These are phyloP conservation scores for Penicillium palitans DNA, from an alignment of 2,329 filamentous ascomycete species.

Conservation along the genomic window DNA sequence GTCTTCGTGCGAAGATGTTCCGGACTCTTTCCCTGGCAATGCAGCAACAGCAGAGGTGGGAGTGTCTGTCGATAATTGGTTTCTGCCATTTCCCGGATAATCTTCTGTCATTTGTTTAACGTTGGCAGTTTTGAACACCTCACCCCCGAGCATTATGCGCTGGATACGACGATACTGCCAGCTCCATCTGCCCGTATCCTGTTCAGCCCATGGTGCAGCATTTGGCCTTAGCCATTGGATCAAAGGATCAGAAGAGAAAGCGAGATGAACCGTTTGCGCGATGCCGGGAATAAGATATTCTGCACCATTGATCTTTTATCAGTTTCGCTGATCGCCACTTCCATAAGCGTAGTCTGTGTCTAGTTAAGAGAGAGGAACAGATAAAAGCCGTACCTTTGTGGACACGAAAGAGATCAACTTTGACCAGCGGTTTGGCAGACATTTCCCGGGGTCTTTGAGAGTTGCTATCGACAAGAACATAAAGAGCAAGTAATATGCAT, in stretches of 20 bases:
- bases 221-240: slow-evolving; percentile 29
- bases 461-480: too few species aligned
- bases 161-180: slow-evolving; percentile 31
- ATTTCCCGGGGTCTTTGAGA: not conserved
- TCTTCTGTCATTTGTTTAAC: slow-evolving; percentile 11
- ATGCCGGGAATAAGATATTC: slow-evolving; percentile 17
- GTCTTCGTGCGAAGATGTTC: not conserved
- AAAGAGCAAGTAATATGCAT: not conserved
- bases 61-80: not conserved
- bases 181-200: slow-evolving; percentile 5
- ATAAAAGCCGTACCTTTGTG: slow-evolving; percentile 4
- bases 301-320: not conserved
- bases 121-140: slow-evolving; percentile 20
- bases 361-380: too few species aligned
- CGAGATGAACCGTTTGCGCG: slow-evolving; percentile 23
- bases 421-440: not conserved
- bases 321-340: not conserved
- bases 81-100: slow-evolving; percentile 1
- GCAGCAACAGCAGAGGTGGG: too few species aligned
- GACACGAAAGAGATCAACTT: slow-evolving; percentile 13
- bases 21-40: not conserved
- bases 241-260: slow-evolving; percentile 29
- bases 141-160: slow-evolving; percentile 19
- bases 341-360: not conserved
- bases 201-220: slow-evolving; percentile 17